phyloP scores from a whole-genome alignment of 768 basidiomycete genomes.

The Serendipita sp. region DNA sequence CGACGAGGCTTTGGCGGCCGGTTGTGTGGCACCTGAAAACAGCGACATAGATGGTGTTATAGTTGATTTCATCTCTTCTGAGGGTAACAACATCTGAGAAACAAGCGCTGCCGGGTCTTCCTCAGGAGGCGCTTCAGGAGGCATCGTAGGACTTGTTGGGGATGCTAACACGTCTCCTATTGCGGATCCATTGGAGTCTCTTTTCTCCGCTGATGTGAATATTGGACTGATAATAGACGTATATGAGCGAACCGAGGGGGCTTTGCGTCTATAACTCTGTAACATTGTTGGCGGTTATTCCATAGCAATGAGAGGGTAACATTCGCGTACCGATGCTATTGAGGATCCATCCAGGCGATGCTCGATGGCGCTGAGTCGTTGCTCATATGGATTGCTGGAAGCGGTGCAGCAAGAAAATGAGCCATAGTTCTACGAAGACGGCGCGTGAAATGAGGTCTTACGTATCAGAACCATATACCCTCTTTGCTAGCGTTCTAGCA shows the following conservation, averaged over 20 bases:
- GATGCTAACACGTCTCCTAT: not conserved
- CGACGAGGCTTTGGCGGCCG: conserved; percentile 37
- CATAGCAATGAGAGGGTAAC: not conserved
- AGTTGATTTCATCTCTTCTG: not conserved
- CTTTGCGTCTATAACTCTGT: conserved; percentile 2
- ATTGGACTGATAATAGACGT: not conserved
- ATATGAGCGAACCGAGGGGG: not conserved
- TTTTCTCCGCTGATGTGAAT: not conserved
- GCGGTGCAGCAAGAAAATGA: not conserved
- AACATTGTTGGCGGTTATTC: not conserved
- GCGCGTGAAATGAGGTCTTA: not conserved
- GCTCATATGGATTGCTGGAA: conserved; percentile 2
- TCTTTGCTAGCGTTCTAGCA: not conserved
- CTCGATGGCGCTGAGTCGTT: conserved; percentile 1
- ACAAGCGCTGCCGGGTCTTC: not conserved
- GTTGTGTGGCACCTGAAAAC: conserved; percentile 15
- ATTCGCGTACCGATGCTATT: conserved; percentile 1
- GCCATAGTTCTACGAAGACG: not conserved
- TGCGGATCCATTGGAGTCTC: not conserved
- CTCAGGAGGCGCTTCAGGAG: not conserved
- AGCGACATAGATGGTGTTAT: conserved; percentile 11
- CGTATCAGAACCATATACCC: not conserved
- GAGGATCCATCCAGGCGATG: conserved; percentile 2
- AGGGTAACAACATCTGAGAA: not conserved
- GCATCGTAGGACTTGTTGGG: not conserved